A percentile compares a stretch with the other conserved stretches of the same genome.
These are phyloP conservation scores for Solanum sparsipilum DNA, from an alignment of 257 asterid species.

Conservation along the genomic window DNA sequence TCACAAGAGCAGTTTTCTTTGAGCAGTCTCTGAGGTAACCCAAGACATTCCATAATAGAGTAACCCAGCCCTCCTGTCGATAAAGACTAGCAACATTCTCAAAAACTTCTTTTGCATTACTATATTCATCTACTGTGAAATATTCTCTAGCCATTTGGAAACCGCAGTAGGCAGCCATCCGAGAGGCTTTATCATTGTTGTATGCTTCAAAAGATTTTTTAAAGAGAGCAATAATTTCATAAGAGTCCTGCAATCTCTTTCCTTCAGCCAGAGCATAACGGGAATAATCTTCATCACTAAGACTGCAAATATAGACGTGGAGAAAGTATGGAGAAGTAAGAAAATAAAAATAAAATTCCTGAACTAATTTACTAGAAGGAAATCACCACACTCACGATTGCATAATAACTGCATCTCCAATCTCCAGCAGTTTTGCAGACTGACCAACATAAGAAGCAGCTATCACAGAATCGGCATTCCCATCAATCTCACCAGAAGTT, in stretches of 20 bases:
- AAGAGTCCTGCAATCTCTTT: constrained; percentile 66
- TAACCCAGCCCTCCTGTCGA: constrained; percentile 89
- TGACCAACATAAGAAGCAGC: constrained; percentile 80
- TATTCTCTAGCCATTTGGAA: constrained; percentile 83
- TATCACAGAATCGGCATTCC: constrained; percentile 66
- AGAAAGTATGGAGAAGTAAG: not conserved
- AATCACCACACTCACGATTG: constrained; percentile 59
- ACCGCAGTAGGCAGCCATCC: constrained; percentile 85
- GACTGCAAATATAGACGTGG: constrained; percentile 36
- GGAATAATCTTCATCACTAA: constrained; percentile 65
- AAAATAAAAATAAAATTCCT: not conserved
- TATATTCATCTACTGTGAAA: constrained; percentile 41
- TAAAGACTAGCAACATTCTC: constrained; percentile 72
- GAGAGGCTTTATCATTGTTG: constrained; percentile 48
- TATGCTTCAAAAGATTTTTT: constrained; percentile 75
- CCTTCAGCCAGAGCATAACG: constrained; percentile 72
- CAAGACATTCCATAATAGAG: constrained; percentile 79
- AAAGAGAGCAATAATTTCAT: constrained; percentile 81
- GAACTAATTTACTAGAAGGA: not conserved
- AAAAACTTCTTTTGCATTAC: constrained; percentile 62
- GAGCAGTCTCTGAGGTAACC: constrained; percentile 95
- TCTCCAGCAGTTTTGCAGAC: constrained; percentile 82
- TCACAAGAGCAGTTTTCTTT: constrained; percentile 47
- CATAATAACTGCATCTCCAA: constrained; percentile 40
- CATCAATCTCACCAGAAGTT: constrained; percentile 43